These are phyloP conservation scores for Aquilaria malaccensis DNA, from an alignment of 345 rosid genomes.

Conservation along the genomic window DNA sequence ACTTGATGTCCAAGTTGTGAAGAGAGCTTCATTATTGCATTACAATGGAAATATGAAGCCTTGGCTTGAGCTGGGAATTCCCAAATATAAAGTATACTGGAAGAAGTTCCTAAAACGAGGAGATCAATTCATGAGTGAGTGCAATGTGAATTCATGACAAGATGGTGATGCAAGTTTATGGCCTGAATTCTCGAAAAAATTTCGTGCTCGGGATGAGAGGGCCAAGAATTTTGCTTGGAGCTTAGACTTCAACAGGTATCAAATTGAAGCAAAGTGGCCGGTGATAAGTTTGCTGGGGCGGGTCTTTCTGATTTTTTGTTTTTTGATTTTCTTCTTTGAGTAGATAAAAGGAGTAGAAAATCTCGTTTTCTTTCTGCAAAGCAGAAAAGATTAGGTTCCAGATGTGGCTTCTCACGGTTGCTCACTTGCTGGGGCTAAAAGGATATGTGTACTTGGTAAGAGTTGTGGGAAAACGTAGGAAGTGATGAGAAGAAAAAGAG, in stretches of 20 bases:
- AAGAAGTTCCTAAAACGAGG: slow-evolving; percentile 56
- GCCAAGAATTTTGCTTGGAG: slow-evolving; percentile 18
- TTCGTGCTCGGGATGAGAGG: slow-evolving; percentile 12
- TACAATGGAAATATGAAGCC: slow-evolving; percentile 97
- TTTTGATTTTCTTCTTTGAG: slow-evolving; percentile 5
- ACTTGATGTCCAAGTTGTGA: slow-evolving; percentile 35
- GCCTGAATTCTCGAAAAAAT: slow-evolving; percentile 7
- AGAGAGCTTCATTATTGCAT: slow-evolving; percentile 68
- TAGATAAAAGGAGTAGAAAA: slow-evolving; percentile 15
- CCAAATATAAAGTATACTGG: slow-evolving; percentile 64
- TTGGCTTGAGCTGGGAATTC: slow-evolving; percentile 95
- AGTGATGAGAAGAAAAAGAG: neutral
- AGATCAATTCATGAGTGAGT: slow-evolving; percentile 60
- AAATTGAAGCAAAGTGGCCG: slow-evolving; percentile 8
- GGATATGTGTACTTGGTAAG: slow-evolving; percentile 5
- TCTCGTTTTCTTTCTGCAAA: slow-evolving; percentile 6
- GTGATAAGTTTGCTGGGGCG: neutral
- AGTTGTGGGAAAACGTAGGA: neutral
- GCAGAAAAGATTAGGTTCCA: slow-evolving; percentile 17
- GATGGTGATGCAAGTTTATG: slow-evolving; percentile 6
- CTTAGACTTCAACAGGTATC: slow-evolving; percentile 19
- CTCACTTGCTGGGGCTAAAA: slow-evolving; percentile 7
- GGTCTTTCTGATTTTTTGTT: slow-evolving; percentile 9
- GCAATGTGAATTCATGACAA: slow-evolving; percentile 70
- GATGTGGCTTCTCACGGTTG: neutral